Conservation (phyloP, 148 eudicot genomes). For the Rhododendron kiyosumense region DNA sequence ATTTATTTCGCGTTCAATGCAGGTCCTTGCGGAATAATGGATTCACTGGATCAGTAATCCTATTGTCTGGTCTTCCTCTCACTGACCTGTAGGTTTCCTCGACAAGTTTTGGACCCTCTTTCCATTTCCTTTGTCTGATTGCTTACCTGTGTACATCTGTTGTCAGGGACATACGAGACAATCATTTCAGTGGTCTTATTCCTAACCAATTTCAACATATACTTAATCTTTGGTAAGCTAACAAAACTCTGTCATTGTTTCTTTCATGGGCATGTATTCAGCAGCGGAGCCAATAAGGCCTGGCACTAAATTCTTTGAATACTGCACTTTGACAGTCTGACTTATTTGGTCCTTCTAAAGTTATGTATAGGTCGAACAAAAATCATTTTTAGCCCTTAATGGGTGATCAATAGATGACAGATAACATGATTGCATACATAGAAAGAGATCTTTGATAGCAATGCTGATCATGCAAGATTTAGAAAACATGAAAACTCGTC, state of each 20-base stretch:
- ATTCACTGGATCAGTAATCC: slow-evolving; percentile 83
- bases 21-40: slow-evolving; percentile 75
- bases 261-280: neutral
- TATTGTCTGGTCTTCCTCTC: slow-evolving; percentile 65
- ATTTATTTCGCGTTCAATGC: slow-evolving; percentile 10
- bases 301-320: neutral
- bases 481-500: neutral
- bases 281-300: neutral
- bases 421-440: neutral
- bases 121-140: neutral
- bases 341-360: neutral
- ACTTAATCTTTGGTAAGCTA: slow-evolving; percentile 64
- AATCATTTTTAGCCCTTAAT: neutral
- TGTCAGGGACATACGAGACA: slow-evolving; percentile 81
- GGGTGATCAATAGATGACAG: neutral
- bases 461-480: neutral
- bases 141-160: slow-evolving; percentile 8
- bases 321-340: neutral
- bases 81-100: slow-evolving; percentile 55
- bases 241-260: neutral
- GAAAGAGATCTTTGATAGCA: neutral
- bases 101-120: slow-evolving; percentile 5
- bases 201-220: slow-evolving; percentile 69
- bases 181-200: slow-evolving; percentile 86
- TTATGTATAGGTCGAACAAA: neutral